Percentiles rank a stretch among this genome's conserved stretches.
phyloP scores from a whole-genome alignment of 1,284 basidiomycete species.

The Malassezia restricta region DNA sequence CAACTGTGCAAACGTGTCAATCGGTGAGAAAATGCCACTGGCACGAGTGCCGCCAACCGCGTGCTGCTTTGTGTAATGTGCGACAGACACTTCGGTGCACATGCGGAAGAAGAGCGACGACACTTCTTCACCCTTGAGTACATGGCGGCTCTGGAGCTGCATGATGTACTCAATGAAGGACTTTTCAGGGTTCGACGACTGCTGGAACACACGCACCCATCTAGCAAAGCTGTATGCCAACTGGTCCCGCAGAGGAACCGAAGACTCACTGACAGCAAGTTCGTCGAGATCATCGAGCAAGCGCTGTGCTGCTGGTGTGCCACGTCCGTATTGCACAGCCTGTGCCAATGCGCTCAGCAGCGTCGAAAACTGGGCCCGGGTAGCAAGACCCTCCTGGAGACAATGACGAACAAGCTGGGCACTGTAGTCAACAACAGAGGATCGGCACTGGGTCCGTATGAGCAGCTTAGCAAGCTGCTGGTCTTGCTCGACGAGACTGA shows the following conservation, averaged over 20 bases:
- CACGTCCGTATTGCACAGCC: slow-evolving; percentile 58
- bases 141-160: slow-evolving; percentile 86
- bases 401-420: slow-evolving; percentile 76
- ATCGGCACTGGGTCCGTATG: slow-evolving; percentile 56
- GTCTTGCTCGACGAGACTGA: slow-evolving; percentile 70
- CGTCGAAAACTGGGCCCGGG: slow-evolving; percentile 65
- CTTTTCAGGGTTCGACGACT: slow-evolving; percentile 78
- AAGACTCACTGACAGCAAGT: slow-evolving; percentile 13
- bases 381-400: slow-evolving; percentile 58
- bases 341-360: slow-evolving; percentile 66
- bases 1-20: slow-evolving; percentile 88
- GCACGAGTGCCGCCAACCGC: slow-evolving; percentile 63
- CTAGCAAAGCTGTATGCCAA: slow-evolving; percentile 56
- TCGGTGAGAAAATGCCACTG: slow-evolving; percentile 65
- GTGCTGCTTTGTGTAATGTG: slow-evolving; percentile 75
- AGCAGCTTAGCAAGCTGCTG: slow-evolving; percentile 81
- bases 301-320: slow-evolving; percentile 61
- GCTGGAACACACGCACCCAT: slow-evolving; percentile 91
- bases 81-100: slow-evolving; percentile 86
- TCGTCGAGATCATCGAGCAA: slow-evolving; percentile 55
- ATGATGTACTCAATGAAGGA: slow-evolving; percentile 95
- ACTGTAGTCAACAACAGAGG: slow-evolving; percentile 68
- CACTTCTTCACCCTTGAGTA: slow-evolving; percentile 87
- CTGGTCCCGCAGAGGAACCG: slow-evolving; percentile 49
- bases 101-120: slow-evolving; percentile 98